Conservation (phyloP, 73 alveolate genomes). For the Paramecium biaurelia region DNA sequence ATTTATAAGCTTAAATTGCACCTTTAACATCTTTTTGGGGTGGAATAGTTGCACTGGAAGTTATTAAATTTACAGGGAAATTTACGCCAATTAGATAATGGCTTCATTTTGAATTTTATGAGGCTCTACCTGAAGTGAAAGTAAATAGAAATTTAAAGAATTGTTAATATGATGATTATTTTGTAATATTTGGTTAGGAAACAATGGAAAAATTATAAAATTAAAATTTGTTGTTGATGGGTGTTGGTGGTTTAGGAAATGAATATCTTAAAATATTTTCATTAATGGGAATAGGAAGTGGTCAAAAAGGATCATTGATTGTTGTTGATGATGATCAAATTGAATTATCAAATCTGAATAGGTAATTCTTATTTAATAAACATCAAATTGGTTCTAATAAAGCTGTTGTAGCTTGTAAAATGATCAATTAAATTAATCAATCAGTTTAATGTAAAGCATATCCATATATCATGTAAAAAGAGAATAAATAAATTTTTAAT, state of each 20-base stretch:
- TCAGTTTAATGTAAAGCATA: constrained; percentile 75
- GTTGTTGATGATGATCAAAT: constrained; percentile 98
- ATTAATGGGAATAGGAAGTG: constrained; percentile 96
- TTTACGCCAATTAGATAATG: constrained; percentile 86
- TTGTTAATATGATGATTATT: constrained; percentile 93
- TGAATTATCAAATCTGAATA: constrained; percentile 95
- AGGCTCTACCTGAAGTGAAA: constrained; percentile 48
- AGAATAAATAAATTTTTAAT: constrained; percentile 91
- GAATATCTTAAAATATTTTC: constrained; percentile 96
- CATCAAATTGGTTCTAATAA: constrained; percentile 90
- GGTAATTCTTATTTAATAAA: constrained; percentile 96
- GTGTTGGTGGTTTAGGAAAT: constrained; percentile 99
- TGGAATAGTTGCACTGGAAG: constrained; percentile 97
- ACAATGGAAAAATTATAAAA: constrained; percentile 78
- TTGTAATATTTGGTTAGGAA: constrained; percentile 93
- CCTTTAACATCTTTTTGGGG: constrained; percentile 99
- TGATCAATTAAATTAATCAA: constrained; percentile 82
- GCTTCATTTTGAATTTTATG: constrained; percentile 56
- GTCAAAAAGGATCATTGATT: constrained; percentile 81
- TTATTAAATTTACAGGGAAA: constrained; percentile 98
- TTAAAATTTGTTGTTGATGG: constrained; percentile 72
- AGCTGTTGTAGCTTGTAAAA: constrained; percentile 84
- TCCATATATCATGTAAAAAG: constrained; percentile 87
- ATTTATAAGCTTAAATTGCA: constrained; percentile 83
- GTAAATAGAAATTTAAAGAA: constrained; percentile 77